Base-by-base conservation (phyloP, 306 rosid species). In the Fragaria ananassa region DNA sequence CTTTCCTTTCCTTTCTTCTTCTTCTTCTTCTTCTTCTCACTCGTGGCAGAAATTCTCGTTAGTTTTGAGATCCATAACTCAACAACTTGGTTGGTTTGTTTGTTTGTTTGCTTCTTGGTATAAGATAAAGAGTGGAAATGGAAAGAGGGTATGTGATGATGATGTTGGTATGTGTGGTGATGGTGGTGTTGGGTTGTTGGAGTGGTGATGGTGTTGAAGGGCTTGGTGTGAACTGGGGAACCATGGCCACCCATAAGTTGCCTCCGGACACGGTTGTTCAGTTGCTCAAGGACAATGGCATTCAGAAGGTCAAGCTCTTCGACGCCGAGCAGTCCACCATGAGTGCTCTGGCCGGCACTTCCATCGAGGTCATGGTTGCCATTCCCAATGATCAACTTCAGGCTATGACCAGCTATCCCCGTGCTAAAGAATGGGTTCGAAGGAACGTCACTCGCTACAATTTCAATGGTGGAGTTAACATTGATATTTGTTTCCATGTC, bases 221-320 rank as follows among this genome's bases (percentile, higher is more conserved):
- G 53, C 84, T 95, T 69, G 99, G 99, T 37, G 96, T 95, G 70
- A 95, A 95, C 68, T 95, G 99, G 99, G 99, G 99, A 19, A 95
- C 97, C 4, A 90, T 88, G 78, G 91, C 99, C 14, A 86, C 90
- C 1, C 99, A 90, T 65, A 74, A 83, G 77, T 77, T 95, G 54
- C 96, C 97, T 0, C 92, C 99, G 13, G 81, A 80, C 27, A 85
- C 89, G 1, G 90, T 95, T 85, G 97, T 91, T 39, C 88, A 92
- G 87, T 76, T 95, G 96, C 39, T 95, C 74, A 92, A 90, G 80
- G 91, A 91, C 75, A 92, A 95, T 74, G 97, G 97, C 67, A 90
- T 95, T 79, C 82, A 83, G 61, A 92, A 95, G 47, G 99, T 95
- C 82, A 95, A 92, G 85, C 96, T 95, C 44, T 95, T 95, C 66